Percentiles rank a stretch among this genome's conserved stretches.
Evolutionary conservation across 2,329 filamentous ascomycete species (phyloP).

Genomic region (Fusarium dlaminii): DNA sequence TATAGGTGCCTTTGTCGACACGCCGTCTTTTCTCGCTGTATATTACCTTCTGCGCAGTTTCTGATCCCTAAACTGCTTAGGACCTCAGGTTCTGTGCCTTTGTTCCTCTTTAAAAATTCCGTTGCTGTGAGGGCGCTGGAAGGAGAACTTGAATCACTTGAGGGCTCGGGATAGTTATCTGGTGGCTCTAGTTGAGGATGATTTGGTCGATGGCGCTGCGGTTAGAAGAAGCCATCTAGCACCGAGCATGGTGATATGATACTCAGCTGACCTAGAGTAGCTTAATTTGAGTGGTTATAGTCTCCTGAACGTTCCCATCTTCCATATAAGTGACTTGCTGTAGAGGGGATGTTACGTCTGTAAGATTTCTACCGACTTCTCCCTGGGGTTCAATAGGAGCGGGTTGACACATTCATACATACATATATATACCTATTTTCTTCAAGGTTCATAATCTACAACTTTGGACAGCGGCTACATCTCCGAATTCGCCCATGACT

Average conservation of each 20-base stretch:
- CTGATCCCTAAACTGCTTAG: slow-evolving; percentile 41
- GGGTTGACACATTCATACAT: not conserved
- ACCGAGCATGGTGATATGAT: slow-evolving; percentile 7
- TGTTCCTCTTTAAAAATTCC: slow-evolving; percentile 16
- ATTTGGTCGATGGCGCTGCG: slow-evolving; percentile 19
- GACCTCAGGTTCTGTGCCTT: not conserved
- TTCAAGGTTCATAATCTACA: not conserved
- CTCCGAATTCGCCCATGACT: not conserved
- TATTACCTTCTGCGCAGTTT: slow-evolving; percentile 44
- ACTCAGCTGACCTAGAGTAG: slow-evolving; percentile 27
- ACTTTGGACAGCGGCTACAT: not conserved
- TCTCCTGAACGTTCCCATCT: slow-evolving; percentile 7
- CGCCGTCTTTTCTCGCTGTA: slow-evolving; percentile 43
- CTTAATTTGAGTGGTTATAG: slow-evolving; percentile 38
- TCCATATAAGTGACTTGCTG: not conserved
- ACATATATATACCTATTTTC: not conserved
- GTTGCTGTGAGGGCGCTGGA: not conserved
- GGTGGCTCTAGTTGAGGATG: slow-evolving; percentile 18
- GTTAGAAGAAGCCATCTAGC: slow-evolving; percentile 22
- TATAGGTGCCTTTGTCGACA: slow-evolving; percentile 26
- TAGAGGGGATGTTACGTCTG: not conserved
- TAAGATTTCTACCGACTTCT: not conserved
- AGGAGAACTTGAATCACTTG: not conserved
- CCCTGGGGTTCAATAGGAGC: not conserved
- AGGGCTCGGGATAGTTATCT: slow-evolving; percentile 6